Evolutionary conservation across 139 green algal species (phyloP).

Genomic region (Tetraselmis chui): DNA sequence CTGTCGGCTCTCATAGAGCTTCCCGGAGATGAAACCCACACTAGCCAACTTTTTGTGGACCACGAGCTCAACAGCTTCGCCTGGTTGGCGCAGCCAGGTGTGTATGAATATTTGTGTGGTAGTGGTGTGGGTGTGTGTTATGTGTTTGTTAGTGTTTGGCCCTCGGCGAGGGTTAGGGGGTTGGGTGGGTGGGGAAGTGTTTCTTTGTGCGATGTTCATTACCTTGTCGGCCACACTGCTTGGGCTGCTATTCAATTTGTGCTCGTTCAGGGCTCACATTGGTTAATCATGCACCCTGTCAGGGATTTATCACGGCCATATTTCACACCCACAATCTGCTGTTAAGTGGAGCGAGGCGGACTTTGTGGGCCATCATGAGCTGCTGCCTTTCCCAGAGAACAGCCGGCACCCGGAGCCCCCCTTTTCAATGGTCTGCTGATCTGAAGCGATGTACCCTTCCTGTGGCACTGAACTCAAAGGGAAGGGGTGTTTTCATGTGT

Average conservation of each 20-base stretch:
- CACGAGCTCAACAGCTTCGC: slow-evolving; percentile 25
- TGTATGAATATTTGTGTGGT: no score
- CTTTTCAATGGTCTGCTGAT: slow-evolving; percentile 35
- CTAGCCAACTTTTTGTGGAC: background rate
- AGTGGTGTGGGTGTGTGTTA: no score
- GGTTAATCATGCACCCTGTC: no score
- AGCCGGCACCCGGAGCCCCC: slow-evolving; percentile 7
- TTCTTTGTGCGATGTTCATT: no score
- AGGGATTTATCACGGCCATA: slow-evolving; percentile 32
- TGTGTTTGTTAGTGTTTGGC: no score
- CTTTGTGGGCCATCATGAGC: slow-evolving; percentile 22
- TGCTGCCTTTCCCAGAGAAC: slow-evolving; percentile 21
- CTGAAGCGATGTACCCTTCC: background rate
- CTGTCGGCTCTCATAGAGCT: background rate
- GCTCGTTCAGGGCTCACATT: no score
- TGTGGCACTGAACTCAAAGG: no score
- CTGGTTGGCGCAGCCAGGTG: slow-evolving; percentile 24
- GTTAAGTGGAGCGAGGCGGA: slow-evolving; percentile 12
- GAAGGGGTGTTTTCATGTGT: no score
- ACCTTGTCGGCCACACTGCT: no score
- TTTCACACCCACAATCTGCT: slow-evolving; percentile 11
- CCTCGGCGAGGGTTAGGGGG: no score
- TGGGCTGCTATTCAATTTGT: no score
- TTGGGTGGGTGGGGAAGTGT: no score
- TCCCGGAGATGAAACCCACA: background rate